Conservation (phyloP, 2,329 filamentous ascomycete genomes). For the Microdochium trichocladiopsis region DNA sequence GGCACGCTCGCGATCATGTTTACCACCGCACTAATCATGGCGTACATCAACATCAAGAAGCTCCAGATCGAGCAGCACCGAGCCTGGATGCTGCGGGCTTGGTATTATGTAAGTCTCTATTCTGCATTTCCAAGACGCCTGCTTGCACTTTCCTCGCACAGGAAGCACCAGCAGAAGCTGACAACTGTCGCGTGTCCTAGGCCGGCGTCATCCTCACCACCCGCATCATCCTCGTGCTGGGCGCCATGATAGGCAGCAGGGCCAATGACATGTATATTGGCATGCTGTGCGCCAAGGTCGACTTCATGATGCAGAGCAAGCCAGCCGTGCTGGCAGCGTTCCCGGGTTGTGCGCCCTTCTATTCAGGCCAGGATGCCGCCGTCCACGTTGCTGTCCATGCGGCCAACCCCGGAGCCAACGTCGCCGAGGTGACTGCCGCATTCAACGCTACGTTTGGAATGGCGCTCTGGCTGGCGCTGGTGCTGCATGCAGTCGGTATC, state of each 20-base stretch:
- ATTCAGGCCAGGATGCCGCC: conserved; percentile 16
- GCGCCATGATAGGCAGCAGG: conserved; percentile 26
- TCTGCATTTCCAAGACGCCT: neutral
- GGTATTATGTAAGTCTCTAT: conserved; percentile 33
- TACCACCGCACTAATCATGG: conserved; percentile 32
- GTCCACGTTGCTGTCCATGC: conserved; percentile 23
- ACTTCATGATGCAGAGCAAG: conserved; percentile 16
- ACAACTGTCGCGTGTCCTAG: conserved; percentile 13
- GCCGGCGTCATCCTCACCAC: conserved; percentile 43
- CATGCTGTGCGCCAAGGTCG: conserved; percentile 40
- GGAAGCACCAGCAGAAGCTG: too few relatives aligned
- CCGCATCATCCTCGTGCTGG: conserved; percentile 38
- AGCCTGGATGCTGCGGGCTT: too few relatives aligned
- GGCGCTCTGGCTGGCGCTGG: conserved; percentile 43
- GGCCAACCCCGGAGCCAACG: conserved; percentile 18
- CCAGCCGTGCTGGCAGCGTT: conserved; percentile 21
- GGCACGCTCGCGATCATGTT: conserved; percentile 38
- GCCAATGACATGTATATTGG: conserved; percentile 16
- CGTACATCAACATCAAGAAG: too few relatives aligned
- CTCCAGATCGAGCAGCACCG: too few relatives aligned
- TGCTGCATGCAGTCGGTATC: conserved; percentile 40
- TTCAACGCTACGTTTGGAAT: conserved; percentile 44
- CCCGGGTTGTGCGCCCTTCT: conserved; percentile 35
- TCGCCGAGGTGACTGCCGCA: conserved; percentile 28
- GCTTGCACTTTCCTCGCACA: neutral